A percentile compares a stretch with the other conserved stretches of the same genome.
Evolutionary conservation across 768 basidiomycete genomes (phyloP).

Genomic region (Candolleomyces eurysporus): DNA sequence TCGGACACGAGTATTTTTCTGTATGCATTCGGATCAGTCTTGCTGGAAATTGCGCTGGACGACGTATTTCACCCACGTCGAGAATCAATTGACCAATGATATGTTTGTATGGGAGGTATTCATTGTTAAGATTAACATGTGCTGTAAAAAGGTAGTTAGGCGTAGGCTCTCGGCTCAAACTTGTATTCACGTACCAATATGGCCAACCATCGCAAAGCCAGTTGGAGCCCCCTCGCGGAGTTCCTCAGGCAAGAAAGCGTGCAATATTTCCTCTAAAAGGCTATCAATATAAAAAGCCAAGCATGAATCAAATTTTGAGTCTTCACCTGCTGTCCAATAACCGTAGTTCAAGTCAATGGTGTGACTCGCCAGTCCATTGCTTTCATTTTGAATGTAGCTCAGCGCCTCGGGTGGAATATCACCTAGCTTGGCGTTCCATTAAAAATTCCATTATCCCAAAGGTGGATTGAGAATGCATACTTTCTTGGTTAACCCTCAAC

Average conservation of each 20-base stretch:
- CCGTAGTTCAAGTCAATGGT: slow-evolving; percentile 72
- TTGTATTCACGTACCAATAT: slow-evolving; percentile 68
- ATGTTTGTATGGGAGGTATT: slow-evolving; percentile 89
- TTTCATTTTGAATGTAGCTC: slow-evolving; percentile 54
- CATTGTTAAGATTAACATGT: slow-evolving; percentile 86
- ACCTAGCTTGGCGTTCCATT: slow-evolving; percentile 52
- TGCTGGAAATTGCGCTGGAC: slow-evolving; percentile 5
- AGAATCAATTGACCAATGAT: slow-evolving; percentile 90
- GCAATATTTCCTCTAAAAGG: slow-evolving; percentile 76
- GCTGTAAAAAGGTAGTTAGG: slow-evolving; percentile 42
- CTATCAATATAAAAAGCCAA: neutral
- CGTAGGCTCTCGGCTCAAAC: neutral
- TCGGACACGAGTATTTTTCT: slow-evolving; percentile 84
- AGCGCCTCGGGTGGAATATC: slow-evolving; percentile 57
- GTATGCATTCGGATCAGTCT: neutral
- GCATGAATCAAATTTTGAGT: neutral
- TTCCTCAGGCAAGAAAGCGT: slow-evolving; percentile 76
- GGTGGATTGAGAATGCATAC: slow-evolving; percentile 29
- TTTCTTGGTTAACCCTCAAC: slow-evolving; percentile 58
- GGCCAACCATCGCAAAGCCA: slow-evolving; percentile 86
- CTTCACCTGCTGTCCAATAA: slow-evolving; percentile 82
- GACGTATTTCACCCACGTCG: slow-evolving; percentile 55
- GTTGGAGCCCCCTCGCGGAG: slow-evolving; percentile 77
- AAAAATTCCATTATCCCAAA: slow-evolving; percentile 6
- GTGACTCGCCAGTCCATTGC: slow-evolving; percentile 56